Evolutionary conservation across 2,329 filamentous ascomycete species (phyloP).

Genomic region (Stemphylium vesicarium): DNA sequence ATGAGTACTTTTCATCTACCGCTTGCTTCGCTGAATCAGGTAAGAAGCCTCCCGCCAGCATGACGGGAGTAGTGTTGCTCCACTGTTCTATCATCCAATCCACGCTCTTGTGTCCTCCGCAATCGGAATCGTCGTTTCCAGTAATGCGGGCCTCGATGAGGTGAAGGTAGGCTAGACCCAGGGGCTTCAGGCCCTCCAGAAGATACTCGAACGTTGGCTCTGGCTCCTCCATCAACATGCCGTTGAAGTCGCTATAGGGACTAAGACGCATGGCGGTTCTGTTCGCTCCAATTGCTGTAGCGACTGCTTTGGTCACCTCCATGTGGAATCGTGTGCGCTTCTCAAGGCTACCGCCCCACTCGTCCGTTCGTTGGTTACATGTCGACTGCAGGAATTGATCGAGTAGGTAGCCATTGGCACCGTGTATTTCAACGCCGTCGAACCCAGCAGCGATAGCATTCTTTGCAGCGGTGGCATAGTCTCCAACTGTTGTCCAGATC

Average conservation of each 20-base stretch:
- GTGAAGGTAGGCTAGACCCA: constrained; percentile 7
- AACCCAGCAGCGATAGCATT: constrained; percentile 59
- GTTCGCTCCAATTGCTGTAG: constrained; percentile 58
- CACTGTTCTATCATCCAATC: constrained; percentile 17
- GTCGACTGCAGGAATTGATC: constrained; percentile 68
- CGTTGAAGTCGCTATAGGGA: constrained; percentile 67
- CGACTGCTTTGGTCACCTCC: constrained; percentile 59
- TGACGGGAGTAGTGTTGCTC: constrained; percentile 23
- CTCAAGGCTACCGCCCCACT: constrained; percentile 56
- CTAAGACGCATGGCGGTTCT: constrained; percentile 64
- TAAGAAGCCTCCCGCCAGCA: constrained; percentile 51
- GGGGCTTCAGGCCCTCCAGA: neutral
- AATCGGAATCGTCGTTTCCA: constrained; percentile 18
- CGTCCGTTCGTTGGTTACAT: constrained; percentile 59
- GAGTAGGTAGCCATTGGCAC: constrained; percentile 70
- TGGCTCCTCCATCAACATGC: constrained; percentile 66
- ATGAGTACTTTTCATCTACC: constrained; percentile 47
- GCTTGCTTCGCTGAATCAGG: constrained; percentile 40
- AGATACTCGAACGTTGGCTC: constrained; percentile 11
- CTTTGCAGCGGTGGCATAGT: constrained; percentile 51
- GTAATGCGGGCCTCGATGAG: constrained; percentile 13
- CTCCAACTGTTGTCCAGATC: constrained; percentile 40
- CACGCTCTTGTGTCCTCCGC: constrained; percentile 20
- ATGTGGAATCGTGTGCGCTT: constrained; percentile 59
- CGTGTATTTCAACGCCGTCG: constrained; percentile 64